Base-by-base conservation (phyloP, 2,329 filamentous ascomycete genomes). In the Fusarium sp. region DNA sequence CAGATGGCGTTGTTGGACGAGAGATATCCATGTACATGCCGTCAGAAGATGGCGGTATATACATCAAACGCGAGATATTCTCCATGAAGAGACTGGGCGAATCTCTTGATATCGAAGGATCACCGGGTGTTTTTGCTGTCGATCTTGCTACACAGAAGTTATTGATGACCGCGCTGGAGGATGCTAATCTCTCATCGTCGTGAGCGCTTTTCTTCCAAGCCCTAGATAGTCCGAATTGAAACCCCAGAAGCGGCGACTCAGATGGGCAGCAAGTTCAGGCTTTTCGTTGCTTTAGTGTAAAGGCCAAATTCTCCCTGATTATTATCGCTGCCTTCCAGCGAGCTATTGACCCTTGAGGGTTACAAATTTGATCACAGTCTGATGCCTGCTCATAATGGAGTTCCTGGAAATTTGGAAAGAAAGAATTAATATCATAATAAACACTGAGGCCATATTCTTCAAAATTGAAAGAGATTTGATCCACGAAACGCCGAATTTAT, bases 21-120 rank as follows among this genome's bases (percentile, higher is more conserved):
- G 62, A 65, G 12, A 52, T 65, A 22, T 52, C 61, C 2, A 52
- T 65, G 18, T 65, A 65, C 5, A 41, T 65, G 52, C 54, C 53
- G 13, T 25, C 18, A 6, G 34, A 43, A 18, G 32, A 52, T 13
- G 62, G 41, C 4, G 40, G 45, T 8, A 34, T 65, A 47, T 46
- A 58, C 18, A 22, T 58, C 3, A 58, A 49, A 22, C 52, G 61
- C 6, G 61, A 65, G 18, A 57, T 43, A 4, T 49, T 65, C 12
- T 56, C 60, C 8, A 34, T n/a, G 25, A 34, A 58, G 13, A 34
- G 45, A 10, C 5, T 38, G 3, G 41, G 25, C 18, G 40, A 59
- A 20, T 18, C 32, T 29, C 25, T 29, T 6, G 62, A 59, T 10
- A 15, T 29, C 5, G 52, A 59, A 24, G 45, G 15, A 4, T 47